Evolutionary conservation across 225 moss, liverwort and hornwort species (phyloP), one percentile per base, ranked within the genome.

Genomic region (Pseudoscleropodium purum): DNA sequence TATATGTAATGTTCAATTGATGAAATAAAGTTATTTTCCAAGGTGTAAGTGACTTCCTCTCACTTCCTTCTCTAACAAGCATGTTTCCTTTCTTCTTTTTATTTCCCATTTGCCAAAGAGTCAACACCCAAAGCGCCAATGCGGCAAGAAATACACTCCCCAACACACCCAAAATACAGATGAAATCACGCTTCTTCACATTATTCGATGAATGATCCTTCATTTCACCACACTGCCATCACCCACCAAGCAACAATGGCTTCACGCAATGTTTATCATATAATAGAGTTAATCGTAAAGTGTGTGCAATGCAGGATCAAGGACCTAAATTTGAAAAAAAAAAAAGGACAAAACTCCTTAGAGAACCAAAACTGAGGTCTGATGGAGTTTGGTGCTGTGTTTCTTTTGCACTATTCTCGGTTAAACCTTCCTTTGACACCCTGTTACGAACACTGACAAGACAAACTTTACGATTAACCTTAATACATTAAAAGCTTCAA

Each of bases 21-120:
- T 95, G 94, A 77, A 95, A 95, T 14, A 89, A 90, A 25, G 60
- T 92, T 16, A 95, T 91, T 8, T 43, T 92, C 92, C 95, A 94
- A 16, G 91, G 90, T 41, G 91, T 19, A 2, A 80, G 41, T 23
- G 43, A 24, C n/a, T 79, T 67, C 54, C 9, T 72, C 15, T 80
- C 59, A 89, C 75, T 88, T 31, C 34, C 49, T 34, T n/a, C 21
- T 9, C 5, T 54, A 6, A 11, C 20, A 3, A 85, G 41, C 33
- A 20, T 18, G 0, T 10, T 21, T 27, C 47, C 10, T 21, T 68
- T 69, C 33, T 27, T 85, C 57, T 19, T 81, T 30, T 30, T 80
- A 29, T 75, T 93, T 18, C 15, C 49, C 70, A 63, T 61, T 84
- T 26, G 79, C 80, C 82, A 79, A 60, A 88, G 52, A 2, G 27